Conservation (phyloP, 768 basidiomycete genomes). For the Fibroporia radiculosa region DNA sequence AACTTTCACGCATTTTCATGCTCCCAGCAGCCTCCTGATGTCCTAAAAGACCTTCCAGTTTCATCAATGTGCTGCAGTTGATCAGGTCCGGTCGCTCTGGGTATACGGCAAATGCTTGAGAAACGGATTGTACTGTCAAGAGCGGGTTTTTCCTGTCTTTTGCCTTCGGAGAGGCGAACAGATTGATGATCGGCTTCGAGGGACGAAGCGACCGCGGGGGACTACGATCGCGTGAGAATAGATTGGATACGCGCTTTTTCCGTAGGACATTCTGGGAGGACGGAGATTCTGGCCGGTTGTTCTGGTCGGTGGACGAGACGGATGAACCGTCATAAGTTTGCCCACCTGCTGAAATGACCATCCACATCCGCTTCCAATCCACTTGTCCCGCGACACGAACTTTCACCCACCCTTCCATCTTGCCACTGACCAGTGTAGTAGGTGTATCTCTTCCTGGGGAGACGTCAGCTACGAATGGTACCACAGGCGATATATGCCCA, state of each 20-base stretch:
- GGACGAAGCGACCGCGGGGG: conserved; percentile 20
- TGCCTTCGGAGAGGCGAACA: conserved; percentile 57
- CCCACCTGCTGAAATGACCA: conserved; percentile 53
- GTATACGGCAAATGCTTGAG: conserved; percentile 91
- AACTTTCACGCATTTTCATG: conserved; percentile 71
- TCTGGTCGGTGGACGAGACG: conserved; percentile 16
- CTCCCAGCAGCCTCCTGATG: conserved; percentile 62
- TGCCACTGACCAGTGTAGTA: conserved; percentile 58
- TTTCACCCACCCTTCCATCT: conserved; percentile 88
- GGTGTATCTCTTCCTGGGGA: conserved; percentile 38
- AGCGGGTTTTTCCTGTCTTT: conserved; percentile 71
- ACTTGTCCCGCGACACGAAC: conserved; percentile 94
- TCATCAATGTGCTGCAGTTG: conserved; percentile 82
- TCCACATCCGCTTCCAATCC: conserved; percentile 92
- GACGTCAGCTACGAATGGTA: no score
- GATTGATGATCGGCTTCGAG: conserved; percentile 37
- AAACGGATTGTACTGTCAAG: conserved; percentile 59
- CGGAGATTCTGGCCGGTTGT: conserved; percentile 13
- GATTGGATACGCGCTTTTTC: conserved; percentile 55
- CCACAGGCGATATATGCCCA: conserved; percentile 14
- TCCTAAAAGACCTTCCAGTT: conserved; percentile 80
- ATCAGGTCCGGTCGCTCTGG: conserved; percentile 94
- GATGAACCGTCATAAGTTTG: conserved; percentile 19
- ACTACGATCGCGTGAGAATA: conserved; percentile 51
- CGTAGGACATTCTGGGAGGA: conserved; percentile 7